These are phyloP conservation scores for Sextonia rubra DNA, from an alignment of 164 flowering plant genomes.

Conservation along the genomic window DNA sequence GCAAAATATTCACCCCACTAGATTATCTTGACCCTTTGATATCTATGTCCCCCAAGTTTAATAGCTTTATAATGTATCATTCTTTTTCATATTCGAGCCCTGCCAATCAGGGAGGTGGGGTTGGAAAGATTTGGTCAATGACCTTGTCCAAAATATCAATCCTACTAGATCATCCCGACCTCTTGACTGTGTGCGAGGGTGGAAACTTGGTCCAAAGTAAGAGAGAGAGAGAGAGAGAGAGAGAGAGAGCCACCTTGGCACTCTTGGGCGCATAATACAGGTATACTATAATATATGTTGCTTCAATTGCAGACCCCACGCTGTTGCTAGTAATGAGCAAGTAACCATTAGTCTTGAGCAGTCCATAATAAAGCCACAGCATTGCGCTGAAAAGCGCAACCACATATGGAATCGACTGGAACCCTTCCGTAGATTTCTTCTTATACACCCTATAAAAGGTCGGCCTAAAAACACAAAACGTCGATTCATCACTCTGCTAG, in stretches of 20 bases:
- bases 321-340: conserved; percentile 59
- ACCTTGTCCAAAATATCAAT: too few species aligned
- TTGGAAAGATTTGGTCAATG: too few species aligned
- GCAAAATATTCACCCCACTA: too few species aligned
- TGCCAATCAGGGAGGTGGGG: too few species aligned
- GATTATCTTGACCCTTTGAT: too few species aligned
- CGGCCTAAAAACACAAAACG: conserved; percentile 38
- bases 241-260: conserved; percentile 32
- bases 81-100: too few species aligned
- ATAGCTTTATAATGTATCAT: too few species aligned
- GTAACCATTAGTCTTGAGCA: conserved; percentile 39
- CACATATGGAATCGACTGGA: conserved; percentile 67
- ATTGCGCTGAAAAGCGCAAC: conserved; percentile 73
- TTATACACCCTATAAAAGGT: conserved; percentile 59
- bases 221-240: conserved; percentile 6
- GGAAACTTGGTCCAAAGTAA: background rate
- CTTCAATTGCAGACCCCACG: conserved; percentile 47
- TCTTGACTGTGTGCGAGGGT: too few species aligned
- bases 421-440: conserved; percentile 74
- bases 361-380: conserved; percentile 55
- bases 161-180: too few species aligned
- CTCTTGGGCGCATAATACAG: conserved; percentile 51
- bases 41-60: too few species aligned
- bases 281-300: conserved; percentile 42
- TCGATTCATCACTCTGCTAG: background rate